These are phyloP conservation scores for Fusarium poae DNA, from an alignment of 2,329 filamentous ascomycete species.

Conservation along the genomic window DNA sequence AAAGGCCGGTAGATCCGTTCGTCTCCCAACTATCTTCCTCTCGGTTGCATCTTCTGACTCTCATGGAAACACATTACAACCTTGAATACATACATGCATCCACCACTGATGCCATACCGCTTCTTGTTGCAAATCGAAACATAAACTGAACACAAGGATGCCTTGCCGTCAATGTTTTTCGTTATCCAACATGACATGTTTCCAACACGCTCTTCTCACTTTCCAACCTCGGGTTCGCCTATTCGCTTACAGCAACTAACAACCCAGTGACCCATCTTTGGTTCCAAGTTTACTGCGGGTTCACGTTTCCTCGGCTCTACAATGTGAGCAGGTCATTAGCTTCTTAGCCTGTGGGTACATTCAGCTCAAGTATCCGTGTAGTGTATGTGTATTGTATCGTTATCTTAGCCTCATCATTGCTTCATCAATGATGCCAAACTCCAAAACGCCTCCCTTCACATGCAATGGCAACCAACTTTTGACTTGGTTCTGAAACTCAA, in stretches of 20 bases:
- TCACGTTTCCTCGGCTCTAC: background rate
- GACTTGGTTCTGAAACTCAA: constrained; percentile 43
- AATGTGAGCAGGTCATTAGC: background rate
- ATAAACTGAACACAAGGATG: constrained; percentile 18
- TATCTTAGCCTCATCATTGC: background rate
- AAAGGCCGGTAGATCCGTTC: background rate
- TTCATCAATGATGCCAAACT: constrained; percentile 31
- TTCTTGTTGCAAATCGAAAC: constrained; percentile 3
- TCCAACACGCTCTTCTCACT: constrained; percentile 13
- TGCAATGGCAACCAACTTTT: constrained; percentile 34
- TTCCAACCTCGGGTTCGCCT: constrained; percentile 8
- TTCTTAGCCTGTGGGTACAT: background rate
- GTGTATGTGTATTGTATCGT: background rate
- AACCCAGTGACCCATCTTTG: constrained; percentile 10
- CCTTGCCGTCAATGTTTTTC: constrained; percentile 5
- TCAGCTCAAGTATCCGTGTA: background rate
- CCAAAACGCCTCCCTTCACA: constrained; percentile 16
- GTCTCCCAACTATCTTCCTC: background rate
- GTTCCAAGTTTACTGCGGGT: constrained; percentile 9
- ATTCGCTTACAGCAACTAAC: constrained; percentile 17
- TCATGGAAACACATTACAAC: background rate
- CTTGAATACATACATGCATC: background rate
- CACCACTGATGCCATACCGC: background rate
- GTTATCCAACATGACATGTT: constrained; percentile 32
- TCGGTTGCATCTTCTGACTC: background rate